Evolutionary conservation across 2,329 filamentous ascomycete genomes (phyloP), one percentile per base, ranked within the genome.

Genomic region (Neospermospora avenae): DNA sequence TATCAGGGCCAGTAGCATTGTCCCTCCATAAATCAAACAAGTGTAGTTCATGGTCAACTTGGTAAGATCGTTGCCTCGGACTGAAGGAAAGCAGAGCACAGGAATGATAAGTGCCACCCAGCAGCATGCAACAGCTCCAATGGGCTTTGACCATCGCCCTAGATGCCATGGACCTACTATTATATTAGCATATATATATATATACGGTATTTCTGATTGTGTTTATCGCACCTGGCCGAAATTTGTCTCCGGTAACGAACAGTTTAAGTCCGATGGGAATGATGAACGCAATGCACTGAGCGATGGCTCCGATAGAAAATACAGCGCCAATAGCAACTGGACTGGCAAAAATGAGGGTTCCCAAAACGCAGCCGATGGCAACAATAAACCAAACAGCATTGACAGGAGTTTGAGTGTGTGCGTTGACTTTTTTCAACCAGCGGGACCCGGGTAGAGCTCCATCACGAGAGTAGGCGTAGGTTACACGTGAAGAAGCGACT

Each of bases 401-500:
- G 53, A 89, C 86, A 0, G 87, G 87, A 0, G 87, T 90, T 55
- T 79, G 74, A 2, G 87, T 90, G 67, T 74, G 70, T 1, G 69
- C 67, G 73, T 90, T 86, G 54, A 90, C 85, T 24, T 75, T 70
- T 67, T 83, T 84, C 77, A 85, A 86, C 67, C 80, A 78, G 0
- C 73, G 74, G 4, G 82, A 85, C 5, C 83, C 69, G 0, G 87
- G 87, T 69, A 90, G 88, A 70, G 85, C 88, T 67, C 84, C 86
- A 68, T 90, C 87, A 35, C 88, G 84, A 18, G 87, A 86, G 73
- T 90, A 90, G 16, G 87, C 87, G 68, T 88, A 91, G 1, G 86
- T 88, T 46, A 89, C 87, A 51, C 88, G 81, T 22, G 83, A 87
- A 5, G 78, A 78, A 11, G 78, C 77, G 13, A 90, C 82, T 84